Evolutionary conservation across 768 basidiomycete genomes (phyloP), one percentile per base, ranked within the genome.

Genomic region (Saitozyma podzolica): DNA sequence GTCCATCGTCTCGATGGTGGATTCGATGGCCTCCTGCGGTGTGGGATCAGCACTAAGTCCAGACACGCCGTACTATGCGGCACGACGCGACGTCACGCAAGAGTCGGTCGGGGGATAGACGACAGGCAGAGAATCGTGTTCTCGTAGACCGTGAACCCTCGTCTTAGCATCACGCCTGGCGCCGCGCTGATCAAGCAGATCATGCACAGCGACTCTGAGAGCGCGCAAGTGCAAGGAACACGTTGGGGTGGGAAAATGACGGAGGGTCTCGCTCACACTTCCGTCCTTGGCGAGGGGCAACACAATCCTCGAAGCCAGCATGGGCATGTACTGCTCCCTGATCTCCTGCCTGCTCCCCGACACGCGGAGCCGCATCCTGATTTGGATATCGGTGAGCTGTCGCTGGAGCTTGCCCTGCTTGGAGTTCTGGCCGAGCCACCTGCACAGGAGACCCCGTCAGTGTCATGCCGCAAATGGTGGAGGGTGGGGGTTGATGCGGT

Each of bases 381-480:
- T 89, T 78, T 98, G 95, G 9, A 97, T 87, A 62, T 99, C 96
- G 43, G 85, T 85, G 16, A 99, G 83, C 66, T 89, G 88, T 43
- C 94, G 85, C 58, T 76, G 82, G 0, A 97, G 84, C 72, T 95
- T 96, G 66, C 73, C 83, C 78, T 90, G 89, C 74, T 94, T 95
- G 61, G 96, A 98, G 79, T 98, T 98, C 75, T 98, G 92, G 9
- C 95, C 95, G 11, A 99, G 87, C 92, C 92, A 99, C 73, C 94
- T 97, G 69, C 8, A 16, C 29, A 65, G 47, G 45, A 3, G 13
- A 47, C 13, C 45, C 6, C 45, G n/a, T 20, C 29, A 29, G 29
- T 29, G 29, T 29, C 29, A 29, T 29, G 29, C 29, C 29, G 5
- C 29, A 29, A 5, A 29, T 29, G 29, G 29, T 29, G 29, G 29